These are phyloP conservation scores for Lactarius quietus DNA, from an alignment of 768 basidiomycete species.

Conservation along the genomic window DNA sequence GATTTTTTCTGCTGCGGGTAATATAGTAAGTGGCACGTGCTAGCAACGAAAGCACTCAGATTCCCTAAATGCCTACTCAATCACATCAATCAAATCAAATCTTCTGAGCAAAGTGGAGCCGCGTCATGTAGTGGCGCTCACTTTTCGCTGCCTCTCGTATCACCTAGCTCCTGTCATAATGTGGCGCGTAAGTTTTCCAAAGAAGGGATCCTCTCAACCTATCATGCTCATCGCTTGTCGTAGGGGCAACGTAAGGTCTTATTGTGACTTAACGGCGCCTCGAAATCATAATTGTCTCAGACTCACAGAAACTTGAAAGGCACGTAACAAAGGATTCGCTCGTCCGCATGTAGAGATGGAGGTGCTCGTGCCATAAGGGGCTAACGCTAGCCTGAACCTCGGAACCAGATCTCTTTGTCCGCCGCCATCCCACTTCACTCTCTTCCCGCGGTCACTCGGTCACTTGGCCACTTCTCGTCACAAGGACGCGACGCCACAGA, in stretches of 20 bases:
- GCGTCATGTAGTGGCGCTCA: constrained; percentile 6
- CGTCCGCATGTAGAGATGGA: too few relatives aligned
- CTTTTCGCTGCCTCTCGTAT: not conserved
- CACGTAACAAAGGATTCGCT: not conserved
- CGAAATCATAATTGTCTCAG: constrained; percentile 1
- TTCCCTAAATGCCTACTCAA: constrained; percentile 1
- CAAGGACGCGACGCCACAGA: not conserved
- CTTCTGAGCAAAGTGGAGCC: not conserved
- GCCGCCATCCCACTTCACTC: not conserved
- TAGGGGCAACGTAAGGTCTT: too few relatives aligned
- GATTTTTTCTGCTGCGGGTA: not conserved
- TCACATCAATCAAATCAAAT: not conserved
- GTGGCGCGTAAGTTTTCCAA: not conserved
- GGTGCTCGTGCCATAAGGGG: not conserved
- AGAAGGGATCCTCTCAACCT: constrained; percentile 1
- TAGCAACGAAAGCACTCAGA: not conserved
- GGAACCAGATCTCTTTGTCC: not conserved
- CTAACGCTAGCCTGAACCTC: not conserved
- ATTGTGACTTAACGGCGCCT: not conserved
- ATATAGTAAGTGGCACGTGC: not conserved
- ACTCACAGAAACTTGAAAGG: not conserved
- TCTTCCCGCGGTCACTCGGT: not conserved
- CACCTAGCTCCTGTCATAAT: not conserved
- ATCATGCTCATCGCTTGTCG: not conserved
- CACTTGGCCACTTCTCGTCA: not conserved